Conservation (phyloP, 192 early-diverging fungal genomes). For the Podila verticillata region DNA sequence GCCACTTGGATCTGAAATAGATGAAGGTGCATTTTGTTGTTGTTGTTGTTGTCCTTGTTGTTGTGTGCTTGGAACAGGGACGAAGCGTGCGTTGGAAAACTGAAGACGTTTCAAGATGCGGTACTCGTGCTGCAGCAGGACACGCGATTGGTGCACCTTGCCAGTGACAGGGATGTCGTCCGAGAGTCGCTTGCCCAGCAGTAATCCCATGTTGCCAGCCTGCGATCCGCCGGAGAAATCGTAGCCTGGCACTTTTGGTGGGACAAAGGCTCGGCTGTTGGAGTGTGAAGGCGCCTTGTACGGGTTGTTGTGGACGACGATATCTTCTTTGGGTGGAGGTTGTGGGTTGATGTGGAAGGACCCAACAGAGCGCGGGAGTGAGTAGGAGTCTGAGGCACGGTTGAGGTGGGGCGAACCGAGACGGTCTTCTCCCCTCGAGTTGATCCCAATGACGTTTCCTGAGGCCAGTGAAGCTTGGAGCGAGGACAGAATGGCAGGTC, state of each 20-base stretch:
- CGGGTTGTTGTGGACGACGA: constrained; percentile 15
- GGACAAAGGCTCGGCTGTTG: constrained; percentile 27
- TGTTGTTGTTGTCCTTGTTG: neutral
- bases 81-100: constrained; percentile 20
- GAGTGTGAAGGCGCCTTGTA: constrained; percentile 29
- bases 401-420: neutral
- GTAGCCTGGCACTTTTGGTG: constrained; percentile 31
- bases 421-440: neutral
- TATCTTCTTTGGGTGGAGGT: neutral
- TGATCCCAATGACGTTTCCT: constrained; percentile 4
- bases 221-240: constrained; percentile 35
- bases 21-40: neutral
- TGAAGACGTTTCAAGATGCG: constrained; percentile 31
- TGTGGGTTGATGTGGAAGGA: constrained; percentile 13
- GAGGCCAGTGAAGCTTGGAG: constrained; percentile 14
- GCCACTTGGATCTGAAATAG: neutral
- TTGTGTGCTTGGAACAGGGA: neutral
- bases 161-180: constrained; percentile 28
- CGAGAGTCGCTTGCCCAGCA: constrained; percentile 35
- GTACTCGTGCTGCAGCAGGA: constrained; percentile 42
- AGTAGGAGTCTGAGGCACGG: neutral
- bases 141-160: constrained; percentile 31
- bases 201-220: constrained; percentile 37
- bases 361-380: neutral
- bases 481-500: constrained; percentile 1